Evolutionary conservation across 2,329 filamentous ascomycete genomes (phyloP), one percentile per base, ranked within the genome.

Genomic region (Penicillium frequentans): DNA sequence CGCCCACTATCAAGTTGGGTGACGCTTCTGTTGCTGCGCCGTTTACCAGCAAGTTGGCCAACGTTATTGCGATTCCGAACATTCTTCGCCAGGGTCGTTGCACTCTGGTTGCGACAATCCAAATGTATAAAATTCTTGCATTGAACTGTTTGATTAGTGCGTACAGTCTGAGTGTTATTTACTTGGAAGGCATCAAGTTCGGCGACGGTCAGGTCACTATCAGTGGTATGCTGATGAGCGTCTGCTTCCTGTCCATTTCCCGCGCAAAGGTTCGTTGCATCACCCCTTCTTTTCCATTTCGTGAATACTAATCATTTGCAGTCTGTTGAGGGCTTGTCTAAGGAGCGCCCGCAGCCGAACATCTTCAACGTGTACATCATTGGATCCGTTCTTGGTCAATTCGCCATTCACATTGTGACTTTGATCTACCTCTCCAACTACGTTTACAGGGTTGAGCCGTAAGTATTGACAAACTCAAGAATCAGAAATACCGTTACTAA

Each of bases 351-450:
- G 0, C 95, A 99, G 78, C 93, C 93, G 54, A 97, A 98, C 77
- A 99, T 99, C 72, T 98, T 98, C 83, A 99, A 99, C 79, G 84
- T 92, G 52, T 99, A 99, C 81, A 98, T 99, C 74, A 96, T 99
- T 65, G 93, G 95, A 44, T 97, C 93, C 19, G 95, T 99, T 57
- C 87, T 99, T 33, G 95, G 93, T 52, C 95, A 99, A 76, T 99
- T 99, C 71, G 93, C 93, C 37, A 87, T 99, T 53, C 95, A 99
- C 75, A 96, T 98, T 65, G 88, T 82, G 43, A 98, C 95, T 0
- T 81, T 99, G 48, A 93, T 99, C 72, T 99, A 97, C 77, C 89
- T 99, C 65, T 92, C 93, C 24, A 87, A 88, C 61, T 92, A 91
- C 67, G 96, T 96, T 57, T 92, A 96, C 65, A 84, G 80, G 54